Base-by-base conservation (phyloP, 306 rosid genomes). In the Erythrophleum fordii region DNA sequence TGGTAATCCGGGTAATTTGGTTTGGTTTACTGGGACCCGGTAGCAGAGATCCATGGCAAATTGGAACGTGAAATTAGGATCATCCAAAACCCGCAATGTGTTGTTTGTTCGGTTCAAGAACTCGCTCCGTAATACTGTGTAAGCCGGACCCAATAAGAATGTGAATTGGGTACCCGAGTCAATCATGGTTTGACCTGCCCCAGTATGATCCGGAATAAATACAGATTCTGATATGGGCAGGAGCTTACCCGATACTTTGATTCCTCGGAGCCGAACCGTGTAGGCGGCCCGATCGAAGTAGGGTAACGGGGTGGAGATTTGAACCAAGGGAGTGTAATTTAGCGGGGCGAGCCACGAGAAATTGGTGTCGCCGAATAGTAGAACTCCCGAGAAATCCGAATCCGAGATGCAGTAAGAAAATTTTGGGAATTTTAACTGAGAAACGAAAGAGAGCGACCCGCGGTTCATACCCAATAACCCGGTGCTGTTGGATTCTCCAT, bases 381-480 rank as follows among this genome's bases (percentile, higher is more conserved):
- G 44, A 34, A 94, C 72, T 0, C 98, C 98, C 16, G 98, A 87
- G 52, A 82, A 84, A 74, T 94, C 93, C 1, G 83, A 86, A 18
- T 82, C 91, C 81, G 98, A 89, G 25, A 94, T 94, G 87, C 98
- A 94, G 64, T 94, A 94, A 1, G 98, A 94, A 82, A 94, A 94
- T 82, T 89, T 94, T 39, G 93, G 86, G 17, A 89, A 83, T 3
- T 74, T 88, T 76, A 94, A 56, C 12, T 94, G 98, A 1, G 97
- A 82, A 26, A 92, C 88, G 29, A 90, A 86, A 0, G 98, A 94
- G 49, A 94, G 89, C 0, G 93, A 87, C 42, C 97, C 98, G 41
- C 85, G 98, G 79, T 94, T 94, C 96, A 94, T 87, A 34, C 98
- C 97, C 88, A 94, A 81, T 81, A 94, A 85, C 88, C 98, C 98